A percentile compares a stretch with the other conserved stretches of the same genome.
These are phyloP conservation scores for Apiospora arundinis DNA, from an alignment of 2,329 filamentous ascomycete genomes.

Conservation along the genomic window DNA sequence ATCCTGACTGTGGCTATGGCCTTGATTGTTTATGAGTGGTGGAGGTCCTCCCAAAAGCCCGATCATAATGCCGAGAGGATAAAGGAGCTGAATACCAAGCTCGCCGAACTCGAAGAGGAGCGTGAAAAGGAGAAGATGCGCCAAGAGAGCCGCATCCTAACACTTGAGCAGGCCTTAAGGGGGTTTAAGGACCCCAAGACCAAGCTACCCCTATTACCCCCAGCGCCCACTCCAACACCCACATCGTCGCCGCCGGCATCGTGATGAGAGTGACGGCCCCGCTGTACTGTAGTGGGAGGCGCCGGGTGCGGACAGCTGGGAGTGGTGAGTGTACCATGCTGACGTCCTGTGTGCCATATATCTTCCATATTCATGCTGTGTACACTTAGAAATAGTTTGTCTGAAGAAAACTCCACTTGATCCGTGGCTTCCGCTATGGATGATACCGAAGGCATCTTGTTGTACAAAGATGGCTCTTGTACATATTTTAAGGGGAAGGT, in stretches of 20 bases:
- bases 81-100: conserved; percentile 52
- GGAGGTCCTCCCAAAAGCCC: conserved; percentile 64
- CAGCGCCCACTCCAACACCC: conserved; percentile 36
- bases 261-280: neutral
- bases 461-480: neutral
- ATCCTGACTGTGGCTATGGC: conserved; percentile 64
- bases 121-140: conserved; percentile 55
- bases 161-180: conserved; percentile 60
- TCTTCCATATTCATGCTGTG: neutral
- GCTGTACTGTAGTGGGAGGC: neutral
- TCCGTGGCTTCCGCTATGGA: neutral
- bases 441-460: neutral
- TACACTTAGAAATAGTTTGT: conserved; percentile 1
- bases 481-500: neutral
- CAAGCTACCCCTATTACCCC: conserved; percentile 58
- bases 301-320: neutral
- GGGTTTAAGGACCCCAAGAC: conserved; percentile 62
- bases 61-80: conserved; percentile 62
- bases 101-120: conserved; percentile 56
- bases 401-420: neutral
- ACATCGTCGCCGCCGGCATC: conserved; percentile 36
- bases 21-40: conserved; percentile 68
- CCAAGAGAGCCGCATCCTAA: conserved; percentile 53
- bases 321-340: conserved; percentile 6
- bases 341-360: neutral